Base-by-base conservation (phyloP, 108 stramenopile species). In the Skeletonema marinoi region DNA sequence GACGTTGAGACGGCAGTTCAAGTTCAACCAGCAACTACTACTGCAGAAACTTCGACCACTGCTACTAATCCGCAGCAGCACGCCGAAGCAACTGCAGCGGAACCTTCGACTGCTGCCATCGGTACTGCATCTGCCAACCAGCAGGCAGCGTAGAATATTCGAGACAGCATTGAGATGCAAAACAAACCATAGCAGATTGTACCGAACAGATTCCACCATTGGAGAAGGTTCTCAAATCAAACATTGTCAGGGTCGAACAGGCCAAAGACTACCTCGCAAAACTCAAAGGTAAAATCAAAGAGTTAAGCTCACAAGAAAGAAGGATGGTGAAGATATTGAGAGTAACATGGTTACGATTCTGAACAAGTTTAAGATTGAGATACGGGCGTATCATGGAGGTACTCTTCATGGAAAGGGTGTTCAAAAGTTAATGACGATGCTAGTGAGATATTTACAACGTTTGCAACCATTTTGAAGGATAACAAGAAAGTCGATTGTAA, bases 381-480 rank as follows among this genome's bases (percentile, higher is more conserved):
- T 60, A 14, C 29, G 19, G 19, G 60, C 60, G 2, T 70, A 70
- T 46, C 68, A 70, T 16, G 68, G 68, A n/a, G 69, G 69, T 0
- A 70, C 31, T n/a, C 21, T 70, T 54, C 54, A 32, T 19, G 69
- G 69, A 17, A 70, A 70, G 56, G 69, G 60, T 38, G 58, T 70
- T 16, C 31, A 8, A 60, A 70, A 70, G 33, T 35, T 70, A 8
- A 70, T 70, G 69, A 33, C 0, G 46, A 73, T 65, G 44, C 73
- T 0, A 17, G 13, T 51, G 31, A 65, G 14, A 51, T 73, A 19
- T 74, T 74, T 38, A 14, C 29, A 6, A 3, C 25, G 10, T 74
- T 74, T 62, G 54, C 63, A 48, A 64, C 8, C 32, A 74, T 74
- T 58, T 25, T 74, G n/a, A 74, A 65, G 25, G 64, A 46, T 44